Base-by-base conservation (phyloP, 805 yeast species). In the Vanderwaltozyma yarrowii region DNA sequence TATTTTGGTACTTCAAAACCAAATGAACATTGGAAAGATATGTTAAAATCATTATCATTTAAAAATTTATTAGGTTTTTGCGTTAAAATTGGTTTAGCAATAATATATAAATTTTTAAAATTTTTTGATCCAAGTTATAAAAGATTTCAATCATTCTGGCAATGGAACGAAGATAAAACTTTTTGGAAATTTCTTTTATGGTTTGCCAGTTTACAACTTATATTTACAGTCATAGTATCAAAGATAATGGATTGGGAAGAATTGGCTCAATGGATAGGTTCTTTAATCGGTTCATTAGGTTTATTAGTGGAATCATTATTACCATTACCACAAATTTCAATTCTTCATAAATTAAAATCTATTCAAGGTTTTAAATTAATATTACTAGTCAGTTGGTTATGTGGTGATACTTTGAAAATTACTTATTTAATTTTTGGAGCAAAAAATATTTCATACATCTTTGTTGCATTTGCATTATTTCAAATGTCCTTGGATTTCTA, bases 341-440 rank as follows among this genome's bases (percentile, higher is more conserved):
- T 83, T 43, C 67, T 83, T 34, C 71, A 75, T 52, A 69, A 86
- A 40, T 49, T 79, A 20, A 75, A 76, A 48, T 73, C 85, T 0
- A 76, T 82, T 7, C 80, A 80, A 45, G 89, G 92, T 42, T 87
- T 87, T 63, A 80, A 86, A 50, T 66, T 78, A 36, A 74, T 89
- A 20, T 63, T 87, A 25, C 56, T 87, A 27, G 61, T 86, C 15
- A 79, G 88, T 51, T 87, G 96, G 96, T 65, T 87, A 4, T 79
- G 89, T 42, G 96, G 96, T 40, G 96, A 87, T 61, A 65, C 80
- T 30, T 71, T 85, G 28, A 88, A 88, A 56, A 73, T 85, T 18
- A 66, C 78, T 37, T 84, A 83, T 51, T 64, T 84, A 37, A 49
- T 82, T n/a, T 82, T 70, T 57, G 94, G 94, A 13, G 81, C 92